Conservation (phyloP, 2,329 filamentous ascomycete genomes). For the Colletotrichum orbiculare region DNA sequence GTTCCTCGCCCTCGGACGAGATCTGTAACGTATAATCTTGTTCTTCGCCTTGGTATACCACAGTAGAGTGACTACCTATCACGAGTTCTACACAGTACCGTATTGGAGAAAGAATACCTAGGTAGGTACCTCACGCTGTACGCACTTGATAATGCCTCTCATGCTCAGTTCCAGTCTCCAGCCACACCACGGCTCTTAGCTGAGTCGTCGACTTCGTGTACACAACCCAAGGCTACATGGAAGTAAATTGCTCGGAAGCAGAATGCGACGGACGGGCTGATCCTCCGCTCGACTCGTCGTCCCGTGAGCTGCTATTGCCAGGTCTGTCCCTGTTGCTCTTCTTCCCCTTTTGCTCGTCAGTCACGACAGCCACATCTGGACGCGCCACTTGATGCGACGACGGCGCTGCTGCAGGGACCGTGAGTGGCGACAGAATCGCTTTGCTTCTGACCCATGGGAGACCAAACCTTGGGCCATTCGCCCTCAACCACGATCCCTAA, state of each 20-base stretch:
- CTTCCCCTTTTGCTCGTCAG: background rate
- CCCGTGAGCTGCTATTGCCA: background rate
- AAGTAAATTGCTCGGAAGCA: too few relatives aligned
- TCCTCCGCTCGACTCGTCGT: slow-evolving; percentile 18
- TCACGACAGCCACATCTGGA: slow-evolving; percentile 13
- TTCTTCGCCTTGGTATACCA: too few relatives aligned
- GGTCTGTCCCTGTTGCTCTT: background rate
- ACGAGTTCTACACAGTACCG: too few relatives aligned
- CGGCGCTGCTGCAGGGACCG: slow-evolving; percentile 20
- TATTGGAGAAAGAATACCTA: too few relatives aligned
- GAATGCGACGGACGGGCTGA: slow-evolving; percentile 12
- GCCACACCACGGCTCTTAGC: slow-evolving; percentile 19
- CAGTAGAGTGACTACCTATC: too few relatives aligned
- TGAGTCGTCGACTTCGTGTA: background rate
- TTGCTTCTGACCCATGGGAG: slow-evolving; percentile 17
- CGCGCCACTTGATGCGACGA: slow-evolving; percentile 19
- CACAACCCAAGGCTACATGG: too few relatives aligned
- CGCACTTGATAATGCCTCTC: background rate
- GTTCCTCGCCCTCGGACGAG: too few relatives aligned
- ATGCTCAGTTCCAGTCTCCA: slow-evolving; percentile 13
- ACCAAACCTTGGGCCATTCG: slow-evolving; percentile 19
- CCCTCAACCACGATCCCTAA: background rate
- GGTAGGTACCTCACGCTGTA: too few relatives aligned
- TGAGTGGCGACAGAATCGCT: slow-evolving; percentile 7
- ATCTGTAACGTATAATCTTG: too few relatives aligned